Evolutionary conservation across 257 asterid genomes (phyloP).

Genomic region (Nicotiana knightiana): DNA sequence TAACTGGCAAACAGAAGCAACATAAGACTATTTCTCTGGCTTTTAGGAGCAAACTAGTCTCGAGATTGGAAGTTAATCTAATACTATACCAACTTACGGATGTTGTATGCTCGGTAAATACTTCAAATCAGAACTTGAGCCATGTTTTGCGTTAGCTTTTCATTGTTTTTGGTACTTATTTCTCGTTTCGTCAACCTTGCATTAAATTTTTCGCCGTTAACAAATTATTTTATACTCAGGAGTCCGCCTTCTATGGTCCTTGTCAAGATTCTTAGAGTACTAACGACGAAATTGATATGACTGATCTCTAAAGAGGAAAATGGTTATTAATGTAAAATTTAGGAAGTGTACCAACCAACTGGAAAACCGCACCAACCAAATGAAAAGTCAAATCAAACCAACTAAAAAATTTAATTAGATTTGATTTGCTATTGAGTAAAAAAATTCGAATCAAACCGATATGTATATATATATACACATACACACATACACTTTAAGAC

Average conservation of each 20-base stretch:
- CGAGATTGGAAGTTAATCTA: conserved; percentile 5
- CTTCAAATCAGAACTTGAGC: background rate
- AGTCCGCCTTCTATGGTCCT: background rate
- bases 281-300: no score
- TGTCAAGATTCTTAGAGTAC: background rate
- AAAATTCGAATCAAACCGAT: no score
- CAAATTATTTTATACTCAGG: background rate
- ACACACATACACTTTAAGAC: no score
- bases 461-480: no score
- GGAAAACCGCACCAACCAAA: no score
- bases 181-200: background rate
- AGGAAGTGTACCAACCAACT: no score
- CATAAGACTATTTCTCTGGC: background rate
- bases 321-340: background rate
- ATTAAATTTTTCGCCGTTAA: background rate
- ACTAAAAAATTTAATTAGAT: no score
- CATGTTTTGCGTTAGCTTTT: background rate
- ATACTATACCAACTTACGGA: background rate
- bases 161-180: background rate
- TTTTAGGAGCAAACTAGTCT: conserved; percentile 1
- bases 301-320: background rate
- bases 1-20: background rate
- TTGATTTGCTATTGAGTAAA: no score
- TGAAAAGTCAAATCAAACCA: no score
- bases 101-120: background rate